A percentile compares a stretch with the other conserved stretches of the same genome.
Conservation (phyloP, 2,329 filamentous ascomycete species). For the Aureobasidium sp. region DNA sequence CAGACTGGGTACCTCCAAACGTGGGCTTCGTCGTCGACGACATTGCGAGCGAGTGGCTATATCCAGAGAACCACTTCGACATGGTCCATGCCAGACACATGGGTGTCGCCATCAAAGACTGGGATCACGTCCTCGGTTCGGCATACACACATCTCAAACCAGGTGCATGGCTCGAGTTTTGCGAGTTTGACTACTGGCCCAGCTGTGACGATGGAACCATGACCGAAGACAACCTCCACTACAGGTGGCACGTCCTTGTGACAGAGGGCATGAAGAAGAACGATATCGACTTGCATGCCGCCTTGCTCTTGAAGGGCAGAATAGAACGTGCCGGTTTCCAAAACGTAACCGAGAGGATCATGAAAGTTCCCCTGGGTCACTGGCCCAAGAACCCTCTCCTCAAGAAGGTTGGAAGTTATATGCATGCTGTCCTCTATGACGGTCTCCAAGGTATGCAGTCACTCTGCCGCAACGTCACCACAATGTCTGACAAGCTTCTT, state of each 20-base stretch:
- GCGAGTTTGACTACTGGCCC: slow-evolving; percentile 24
- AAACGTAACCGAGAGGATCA: slow-evolving; percentile 18
- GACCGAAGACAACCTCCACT: slow-evolving; percentile 15
- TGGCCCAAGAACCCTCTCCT: slow-evolving; percentile 19
- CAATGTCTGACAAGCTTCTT: background rate
- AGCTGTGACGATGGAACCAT: slow-evolving; percentile 17
- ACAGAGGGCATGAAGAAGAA: slow-evolving; percentile 16
- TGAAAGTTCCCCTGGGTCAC: slow-evolving; percentile 18
- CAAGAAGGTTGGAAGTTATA: slow-evolving; percentile 10
- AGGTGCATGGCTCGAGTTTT: slow-evolving; percentile 33
- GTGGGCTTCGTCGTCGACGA: slow-evolving; percentile 26
- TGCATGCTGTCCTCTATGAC: slow-evolving; percentile 10
- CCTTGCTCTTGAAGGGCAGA: slow-evolving; percentile 15
- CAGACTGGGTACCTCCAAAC: slow-evolving; percentile 34
- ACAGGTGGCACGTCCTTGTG: slow-evolving; percentile 17
- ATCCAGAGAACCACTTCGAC: slow-evolving; percentile 12
- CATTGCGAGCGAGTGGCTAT: slow-evolving; percentile 23
- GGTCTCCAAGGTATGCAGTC: slow-evolving; percentile 6
- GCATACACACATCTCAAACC: slow-evolving; percentile 21
- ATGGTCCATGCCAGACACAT: slow-evolving; percentile 9
- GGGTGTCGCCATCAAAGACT: slow-evolving; percentile 14
- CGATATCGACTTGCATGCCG: slow-evolving; percentile 16
- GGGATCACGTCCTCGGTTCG: slow-evolving; percentile 12
- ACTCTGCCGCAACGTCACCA: background rate
- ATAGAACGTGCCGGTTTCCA: slow-evolving; percentile 21